phyloP scores from a whole-genome alignment of 345 rosid genomes.

The Eucalyptus curtisii region DNA sequence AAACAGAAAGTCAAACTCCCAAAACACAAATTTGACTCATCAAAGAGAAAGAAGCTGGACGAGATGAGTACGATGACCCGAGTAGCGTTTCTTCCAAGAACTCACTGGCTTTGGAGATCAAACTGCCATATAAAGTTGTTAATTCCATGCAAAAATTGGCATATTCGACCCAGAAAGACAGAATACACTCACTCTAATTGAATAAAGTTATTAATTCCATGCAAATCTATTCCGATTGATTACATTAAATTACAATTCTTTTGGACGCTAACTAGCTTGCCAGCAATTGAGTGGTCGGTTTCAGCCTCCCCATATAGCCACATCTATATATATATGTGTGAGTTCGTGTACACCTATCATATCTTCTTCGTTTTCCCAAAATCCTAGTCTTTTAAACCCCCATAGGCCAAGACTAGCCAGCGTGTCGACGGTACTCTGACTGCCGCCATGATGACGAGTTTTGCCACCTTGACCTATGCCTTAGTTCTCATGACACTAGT shows the following conservation, averaged over 20 bases:
- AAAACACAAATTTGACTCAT: not conserved
- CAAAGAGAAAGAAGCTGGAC: too few relatives aligned
- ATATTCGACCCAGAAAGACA: not conserved
- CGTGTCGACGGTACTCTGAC: not conserved
- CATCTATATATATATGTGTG: not conserved
- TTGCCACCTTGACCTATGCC: not conserved
- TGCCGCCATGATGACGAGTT: not conserved
- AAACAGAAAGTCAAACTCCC: not conserved
- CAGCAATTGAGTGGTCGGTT: not conserved
- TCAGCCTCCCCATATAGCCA: not conserved
- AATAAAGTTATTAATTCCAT: not conserved
- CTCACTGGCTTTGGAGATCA: not conserved
- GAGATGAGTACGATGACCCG: not conserved
- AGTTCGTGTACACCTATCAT: not conserved
- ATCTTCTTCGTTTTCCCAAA: not conserved
- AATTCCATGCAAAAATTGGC: not conserved
- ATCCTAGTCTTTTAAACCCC: not conserved
- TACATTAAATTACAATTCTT: not conserved
- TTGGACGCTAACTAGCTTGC: not conserved
- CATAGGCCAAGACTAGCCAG: not conserved
- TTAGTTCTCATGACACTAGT: not conserved
- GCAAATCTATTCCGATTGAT: not conserved
- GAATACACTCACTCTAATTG: not conserved
- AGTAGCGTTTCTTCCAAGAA: not conserved
- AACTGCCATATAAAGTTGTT: not conserved